phyloP scores from a whole-genome alignment of 2,329 filamentous ascomycete genomes.

The Ophiocordyceps camponoti-rufipedis region DNA sequence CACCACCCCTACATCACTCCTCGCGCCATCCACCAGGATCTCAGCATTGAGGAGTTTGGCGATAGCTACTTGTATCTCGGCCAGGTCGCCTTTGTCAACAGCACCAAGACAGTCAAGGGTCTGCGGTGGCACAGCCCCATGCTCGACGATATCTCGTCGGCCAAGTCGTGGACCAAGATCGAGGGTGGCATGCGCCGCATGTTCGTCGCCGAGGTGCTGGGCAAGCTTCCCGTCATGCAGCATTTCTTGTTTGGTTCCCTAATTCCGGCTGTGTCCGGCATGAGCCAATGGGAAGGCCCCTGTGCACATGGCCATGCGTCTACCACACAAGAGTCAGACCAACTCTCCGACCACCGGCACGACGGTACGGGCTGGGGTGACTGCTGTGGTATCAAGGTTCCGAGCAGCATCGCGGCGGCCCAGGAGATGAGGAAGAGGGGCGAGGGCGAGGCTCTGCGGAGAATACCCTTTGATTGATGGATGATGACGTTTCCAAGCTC shows the following conservation, averaged over 20 bases:
- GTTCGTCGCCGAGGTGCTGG: constrained; percentile 84
- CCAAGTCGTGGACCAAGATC: constrained; percentile 81
- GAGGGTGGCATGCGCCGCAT: constrained; percentile 92
- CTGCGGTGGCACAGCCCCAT: constrained; percentile 94
- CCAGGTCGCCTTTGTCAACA: constrained; percentile 87
- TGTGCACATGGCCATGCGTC: constrained; percentile 27
- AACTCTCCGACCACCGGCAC: constrained; percentile 38
- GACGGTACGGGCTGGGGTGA: constrained; percentile 70
- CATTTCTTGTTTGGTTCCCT: constrained; percentile 89
- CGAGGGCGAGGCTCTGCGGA: constrained; percentile 39
- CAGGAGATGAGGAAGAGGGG: constrained; percentile 70
- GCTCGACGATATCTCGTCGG: constrained; percentile 90
- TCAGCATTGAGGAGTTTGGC: constrained; percentile 73
- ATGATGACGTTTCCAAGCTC: too few species aligned
- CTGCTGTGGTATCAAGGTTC: constrained; percentile 95
- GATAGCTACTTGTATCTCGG: constrained; percentile 78
- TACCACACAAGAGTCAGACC: constrained; percentile 31
- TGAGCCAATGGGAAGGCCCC: constrained; percentile 48
- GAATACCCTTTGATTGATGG: constrained; percentile 62
- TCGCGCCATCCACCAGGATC: constrained; percentile 68
- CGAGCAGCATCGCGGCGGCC: constrained; percentile 79
- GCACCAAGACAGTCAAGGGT: constrained; percentile 87
- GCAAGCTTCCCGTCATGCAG: constrained; percentile 94
- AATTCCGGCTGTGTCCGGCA: constrained; percentile 61
- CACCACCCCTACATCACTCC: constrained; percentile 69